phyloP scores from a whole-genome alignment of 1,284 basidiomycete species.

The Phylloporus gajari region DNA sequence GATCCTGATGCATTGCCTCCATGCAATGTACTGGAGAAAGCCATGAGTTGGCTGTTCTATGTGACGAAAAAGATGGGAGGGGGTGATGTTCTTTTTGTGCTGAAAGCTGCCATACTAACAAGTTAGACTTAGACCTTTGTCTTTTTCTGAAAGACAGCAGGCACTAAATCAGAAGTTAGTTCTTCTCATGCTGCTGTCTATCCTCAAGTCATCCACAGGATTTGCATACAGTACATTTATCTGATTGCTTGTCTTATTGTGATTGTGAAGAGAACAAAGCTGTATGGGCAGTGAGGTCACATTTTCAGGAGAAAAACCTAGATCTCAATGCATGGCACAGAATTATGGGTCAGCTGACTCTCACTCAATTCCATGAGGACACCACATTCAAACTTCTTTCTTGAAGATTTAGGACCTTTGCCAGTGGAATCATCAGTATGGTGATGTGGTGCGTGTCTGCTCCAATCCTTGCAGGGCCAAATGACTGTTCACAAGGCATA shows the following conservation, averaged over 20 bases:
- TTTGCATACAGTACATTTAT: constrained; percentile 68
- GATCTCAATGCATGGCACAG: constrained; percentile 47
- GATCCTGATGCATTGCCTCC: constrained; percentile 84
- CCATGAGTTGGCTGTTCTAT: constrained; percentile 60
- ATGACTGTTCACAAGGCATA: constrained; percentile 63
- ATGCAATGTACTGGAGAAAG: constrained; percentile 61
- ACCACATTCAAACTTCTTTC: constrained; percentile 76
- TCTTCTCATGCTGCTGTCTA: constrained; percentile 66
- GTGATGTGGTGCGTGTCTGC: constrained; percentile 67
- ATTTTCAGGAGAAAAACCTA: neutral
- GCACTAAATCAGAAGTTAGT: constrained; percentile 48
- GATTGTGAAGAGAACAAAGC: constrained; percentile 58
- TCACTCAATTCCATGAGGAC: constrained; percentile 79
- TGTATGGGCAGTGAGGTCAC: constrained; percentile 64
- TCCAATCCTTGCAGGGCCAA: neutral
- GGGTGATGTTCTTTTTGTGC: constrained; percentile 76
- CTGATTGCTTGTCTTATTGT: constrained; percentile 5
- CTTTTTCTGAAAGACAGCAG: neutral
- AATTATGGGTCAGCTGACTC: constrained; percentile 77
- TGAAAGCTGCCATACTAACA: constrained; percentile 82
- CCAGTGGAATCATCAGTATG: constrained; percentile 75
- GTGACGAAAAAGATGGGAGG: constrained; percentile 52
- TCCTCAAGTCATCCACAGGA: constrained; percentile 61
- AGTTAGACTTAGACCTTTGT: constrained; percentile 44
- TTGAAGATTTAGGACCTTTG: constrained; percentile 74